These are phyloP conservation scores for Cyphellophora europaea DNA, from an alignment of 2,329 filamentous ascomycete genomes.

Conservation along the genomic window DNA sequence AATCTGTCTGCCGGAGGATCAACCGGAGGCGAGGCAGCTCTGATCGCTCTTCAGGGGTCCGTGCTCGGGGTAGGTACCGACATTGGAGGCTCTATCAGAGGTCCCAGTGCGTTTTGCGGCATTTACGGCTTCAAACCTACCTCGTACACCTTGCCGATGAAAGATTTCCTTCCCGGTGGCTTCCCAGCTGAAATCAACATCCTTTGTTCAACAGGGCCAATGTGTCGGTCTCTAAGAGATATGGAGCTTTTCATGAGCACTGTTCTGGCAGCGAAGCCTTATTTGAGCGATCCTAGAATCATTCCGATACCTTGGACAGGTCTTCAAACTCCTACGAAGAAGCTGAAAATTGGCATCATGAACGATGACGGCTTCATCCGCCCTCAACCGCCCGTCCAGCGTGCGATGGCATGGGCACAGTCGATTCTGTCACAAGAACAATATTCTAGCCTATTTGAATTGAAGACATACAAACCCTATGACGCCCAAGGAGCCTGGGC, in stretches of 20 bases:
- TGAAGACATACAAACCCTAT: slow-evolving; percentile 42
- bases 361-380: slow-evolving; percentile 55
- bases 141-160: slow-evolving; percentile 28
- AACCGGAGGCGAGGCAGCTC: slow-evolving; percentile 48
- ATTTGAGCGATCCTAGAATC: slow-evolving; percentile 43
- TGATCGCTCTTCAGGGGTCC: slow-evolving; percentile 43
- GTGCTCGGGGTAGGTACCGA: slow-evolving; percentile 47
- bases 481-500: slow-evolving; percentile 40
- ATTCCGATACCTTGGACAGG: slow-evolving; percentile 42
- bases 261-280: slow-evolving; percentile 36
- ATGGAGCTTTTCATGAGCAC: slow-evolving; percentile 33
- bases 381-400: slow-evolving; percentile 56
- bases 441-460: slow-evolving; percentile 35
- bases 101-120: slow-evolving; percentile 30
- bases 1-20: slow-evolving; percentile 43
- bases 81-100: slow-evolving; percentile 36
- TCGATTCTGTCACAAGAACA: slow-evolving; percentile 31
- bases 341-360: slow-evolving; percentile 51
- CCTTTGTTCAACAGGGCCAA: slow-evolving; percentile 41
- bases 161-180: slow-evolving; percentile 4
- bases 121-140: slow-evolving; percentile 33
- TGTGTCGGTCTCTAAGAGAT: slow-evolving; percentile 44
- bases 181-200: slow-evolving; percentile 25
- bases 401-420: slow-evolving; percentile 36
- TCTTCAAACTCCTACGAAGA: slow-evolving; percentile 16